Evolutionary conservation across 192 early-diverging fungal genomes (phyloP), one percentile per base, ranked within the genome.

Genomic region (Geranomyces michiganensis): DNA sequence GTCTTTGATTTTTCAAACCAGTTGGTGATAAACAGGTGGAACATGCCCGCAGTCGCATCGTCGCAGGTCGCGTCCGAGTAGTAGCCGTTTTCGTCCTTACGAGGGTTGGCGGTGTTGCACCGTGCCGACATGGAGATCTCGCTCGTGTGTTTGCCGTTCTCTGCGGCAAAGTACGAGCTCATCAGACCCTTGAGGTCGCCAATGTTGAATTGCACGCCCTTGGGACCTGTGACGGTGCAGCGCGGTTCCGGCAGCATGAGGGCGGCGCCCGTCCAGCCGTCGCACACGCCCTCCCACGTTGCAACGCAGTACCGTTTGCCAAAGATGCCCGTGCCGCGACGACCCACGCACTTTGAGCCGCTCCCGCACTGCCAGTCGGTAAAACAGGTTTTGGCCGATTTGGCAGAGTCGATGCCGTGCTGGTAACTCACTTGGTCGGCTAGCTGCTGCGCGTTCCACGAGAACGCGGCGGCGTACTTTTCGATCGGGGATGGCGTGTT

Each of bases 11-110:
- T n/a, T 7, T 29, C 9, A 26, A 60, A 29, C 58, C 19, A 27
- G 58, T 60, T 60, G 58, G 27, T 60, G 58, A 60, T 17, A 29
- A 60, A 24, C 22, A 60, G 24, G 58, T 60, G 58, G 9, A 60
- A 26, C 27, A 60, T 60, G 58, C 58, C 58, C 27, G 58, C 58
- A 8, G 58, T 27, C 15, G 58, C 22, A 26, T 60, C 58, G 27
- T 60, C 17, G 58, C 58, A 60, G 58, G 58, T 30, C 19, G 22
- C 17, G 31, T 60, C 58, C 10, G 27, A 27, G 58, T 60, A 60
- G 58, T 31, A 60, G 17, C 58, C 58, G 58, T 32, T 60, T 17
- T 2, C 17, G 58, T 60, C 58, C 30, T 60, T 60, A 26, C 58
- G 24, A 29, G 58, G 24, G 15, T 6, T 31, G 58, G 19, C 58